phyloP scores from a whole-genome alignment of 2,329 filamentous ascomycete species.

The Zasmidium angulare region DNA sequence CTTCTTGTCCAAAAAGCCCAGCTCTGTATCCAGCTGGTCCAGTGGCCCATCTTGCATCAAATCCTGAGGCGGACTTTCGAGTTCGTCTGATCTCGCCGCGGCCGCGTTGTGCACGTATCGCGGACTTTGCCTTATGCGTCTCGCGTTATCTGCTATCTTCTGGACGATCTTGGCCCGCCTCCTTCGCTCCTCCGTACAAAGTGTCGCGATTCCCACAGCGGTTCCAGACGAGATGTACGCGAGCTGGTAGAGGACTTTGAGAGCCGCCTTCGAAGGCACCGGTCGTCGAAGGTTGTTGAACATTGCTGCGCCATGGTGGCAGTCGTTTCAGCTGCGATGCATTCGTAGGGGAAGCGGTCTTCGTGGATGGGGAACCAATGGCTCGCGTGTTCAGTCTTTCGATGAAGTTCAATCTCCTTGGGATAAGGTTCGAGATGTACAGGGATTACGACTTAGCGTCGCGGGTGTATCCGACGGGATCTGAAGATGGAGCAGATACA shows the following conservation, averaged over 20 bases:
- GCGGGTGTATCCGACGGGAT: neutral
- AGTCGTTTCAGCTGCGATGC: slow-evolving; percentile 17
- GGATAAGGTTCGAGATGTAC: slow-evolving; percentile 1
- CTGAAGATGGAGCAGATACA: too few species aligned
- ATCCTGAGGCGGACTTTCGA: neutral
- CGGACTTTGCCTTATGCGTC: slow-evolving; percentile 31
- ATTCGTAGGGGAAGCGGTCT: slow-evolving; percentile 4
- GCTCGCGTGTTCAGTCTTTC: neutral
- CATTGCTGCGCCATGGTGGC: slow-evolving; percentile 33
- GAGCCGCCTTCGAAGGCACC: slow-evolving; percentile 37
- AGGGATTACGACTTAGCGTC: slow-evolving; percentile 1
- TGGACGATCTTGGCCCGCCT: slow-evolving; percentile 34
- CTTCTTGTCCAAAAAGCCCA: too few species aligned
- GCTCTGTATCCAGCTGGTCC: too few species aligned
- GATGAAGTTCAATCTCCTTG: neutral
- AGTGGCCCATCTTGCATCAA: too few species aligned
- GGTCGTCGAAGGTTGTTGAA: slow-evolving; percentile 31
- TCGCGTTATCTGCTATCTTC: slow-evolving; percentile 38
- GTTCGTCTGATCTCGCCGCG: slow-evolving; percentile 3
- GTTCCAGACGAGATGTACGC: slow-evolving; percentile 41
- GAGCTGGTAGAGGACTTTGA: slow-evolving; percentile 38
- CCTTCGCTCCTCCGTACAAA: slow-evolving; percentile 38
- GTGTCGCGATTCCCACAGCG: slow-evolving; percentile 34
- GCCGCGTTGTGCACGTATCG: slow-evolving; percentile 28
- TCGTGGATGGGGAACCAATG: neutral